Evolutionary conservation across 139 green algal genomes (phyloP).

Genomic region (Marvania coccoides): DNA sequence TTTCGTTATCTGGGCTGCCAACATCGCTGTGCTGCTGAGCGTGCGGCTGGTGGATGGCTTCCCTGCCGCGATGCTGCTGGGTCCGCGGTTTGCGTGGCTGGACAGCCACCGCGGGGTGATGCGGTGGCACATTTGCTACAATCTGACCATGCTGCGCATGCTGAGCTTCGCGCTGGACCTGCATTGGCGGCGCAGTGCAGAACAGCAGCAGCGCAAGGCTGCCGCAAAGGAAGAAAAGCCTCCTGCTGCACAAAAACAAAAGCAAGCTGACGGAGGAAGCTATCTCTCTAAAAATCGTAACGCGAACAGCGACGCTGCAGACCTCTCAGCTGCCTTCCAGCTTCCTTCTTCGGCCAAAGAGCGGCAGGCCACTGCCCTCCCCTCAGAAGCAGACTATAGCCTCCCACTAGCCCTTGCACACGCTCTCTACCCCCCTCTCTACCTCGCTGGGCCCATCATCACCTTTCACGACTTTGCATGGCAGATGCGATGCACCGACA

Average conservation of each 20-base stretch:
- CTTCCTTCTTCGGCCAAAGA: not conserved
- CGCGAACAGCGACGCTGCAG: too few relatives aligned
- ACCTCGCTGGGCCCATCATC: slow-evolving; percentile 82
- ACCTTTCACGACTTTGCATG: slow-evolving; percentile 78
- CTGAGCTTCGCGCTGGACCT: slow-evolving; percentile 76
- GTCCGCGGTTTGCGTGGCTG: slow-evolving; percentile 20
- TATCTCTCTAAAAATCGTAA: too few relatives aligned
- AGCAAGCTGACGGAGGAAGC: not conserved
- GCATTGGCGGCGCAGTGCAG: slow-evolving; percentile 45
- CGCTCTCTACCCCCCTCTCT: slow-evolving; percentile 81
- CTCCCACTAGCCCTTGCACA: slow-evolving; percentile 63
- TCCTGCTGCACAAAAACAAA: slow-evolving; percentile 1
- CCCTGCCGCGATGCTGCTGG: not conserved
- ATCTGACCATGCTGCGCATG: slow-evolving; percentile 74
- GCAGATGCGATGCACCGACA: slow-evolving; percentile 43
- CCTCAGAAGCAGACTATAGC: slow-evolving; percentile 16
- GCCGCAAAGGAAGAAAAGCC: not conserved
- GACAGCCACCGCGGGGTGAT: slow-evolving; percentile 54
- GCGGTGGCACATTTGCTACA: slow-evolving; percentile 88
- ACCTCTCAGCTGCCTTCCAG: too few relatives aligned
- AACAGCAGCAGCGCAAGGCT: not conserved
- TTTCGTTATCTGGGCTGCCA: slow-evolving; percentile 42
- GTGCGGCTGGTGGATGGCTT: slow-evolving; percentile 40
- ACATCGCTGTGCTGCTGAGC: slow-evolving; percentile 37
- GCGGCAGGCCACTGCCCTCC: not conserved